Evolutionary conservation across 345 rosid species (phyloP).

Genomic region (Eucalyptus urophylla): DNA sequence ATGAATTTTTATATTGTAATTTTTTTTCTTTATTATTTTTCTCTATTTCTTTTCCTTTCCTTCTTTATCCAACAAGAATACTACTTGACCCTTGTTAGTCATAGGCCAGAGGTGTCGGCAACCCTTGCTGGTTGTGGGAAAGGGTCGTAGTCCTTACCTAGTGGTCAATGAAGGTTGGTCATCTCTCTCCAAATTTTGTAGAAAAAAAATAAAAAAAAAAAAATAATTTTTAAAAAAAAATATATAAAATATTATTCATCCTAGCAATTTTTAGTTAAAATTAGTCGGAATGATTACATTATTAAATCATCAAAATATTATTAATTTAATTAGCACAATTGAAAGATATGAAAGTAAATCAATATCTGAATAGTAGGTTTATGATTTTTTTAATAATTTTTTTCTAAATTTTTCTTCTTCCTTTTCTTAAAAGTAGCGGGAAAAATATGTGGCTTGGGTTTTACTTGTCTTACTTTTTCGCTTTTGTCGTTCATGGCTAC

Average conservation of each 20-base stretch:
- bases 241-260: neutral
- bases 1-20: too few species aligned
- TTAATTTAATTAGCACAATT: neutral
- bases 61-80: too few species aligned
- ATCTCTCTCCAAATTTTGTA: rapidly evolving
- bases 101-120: rapidly evolving
- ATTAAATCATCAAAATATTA: neutral
- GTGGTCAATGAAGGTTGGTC: rapidly evolving
- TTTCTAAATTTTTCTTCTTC: neutral
- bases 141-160: neutral
- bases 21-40: too few species aligned
- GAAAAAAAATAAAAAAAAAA: neutral
- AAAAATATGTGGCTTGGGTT: neutral
- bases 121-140: rapidly evolving
- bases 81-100: neutral
- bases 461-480: neutral
- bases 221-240: too few species aligned
- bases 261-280: neutral
- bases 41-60: neutral
- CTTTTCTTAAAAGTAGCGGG: neutral
- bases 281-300: rapidly evolving
- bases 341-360: neutral
- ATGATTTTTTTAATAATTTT: neutral
- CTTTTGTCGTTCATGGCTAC: neutral
- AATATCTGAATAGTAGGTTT: neutral